Conservation (phyloP, 2,329 filamentous ascomycete species). For the Ophiostoma novo-ulmi region DNA sequence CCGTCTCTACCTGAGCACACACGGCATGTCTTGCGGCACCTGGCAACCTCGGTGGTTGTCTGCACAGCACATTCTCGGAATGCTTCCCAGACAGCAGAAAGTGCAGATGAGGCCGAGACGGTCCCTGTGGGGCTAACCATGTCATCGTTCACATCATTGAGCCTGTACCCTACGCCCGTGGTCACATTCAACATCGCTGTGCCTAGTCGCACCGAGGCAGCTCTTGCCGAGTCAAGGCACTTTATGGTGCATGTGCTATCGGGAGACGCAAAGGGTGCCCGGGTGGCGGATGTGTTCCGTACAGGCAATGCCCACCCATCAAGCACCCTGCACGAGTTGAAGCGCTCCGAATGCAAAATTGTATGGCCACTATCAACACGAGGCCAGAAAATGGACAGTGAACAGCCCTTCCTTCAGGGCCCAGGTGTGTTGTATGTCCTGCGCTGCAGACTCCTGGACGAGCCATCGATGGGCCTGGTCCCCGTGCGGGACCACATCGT, state of each 20-base stretch:
- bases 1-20: constrained; percentile 43
- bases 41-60: constrained; percentile 40
- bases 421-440: constrained; percentile 49
- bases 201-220: constrained; percentile 52
- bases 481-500: constrained; percentile 49
- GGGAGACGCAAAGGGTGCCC: constrained; percentile 44
- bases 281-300: constrained; percentile 49
- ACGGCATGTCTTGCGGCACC: constrained; percentile 49
- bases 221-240: constrained; percentile 40
- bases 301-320: constrained; percentile 40
- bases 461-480: constrained; percentile 40
- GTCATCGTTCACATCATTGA: constrained; percentile 55
- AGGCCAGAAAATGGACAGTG: not conserved
- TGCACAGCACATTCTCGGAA: constrained; percentile 34
- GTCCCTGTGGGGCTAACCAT: constrained; percentile 51
- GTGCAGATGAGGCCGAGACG: not conserved
- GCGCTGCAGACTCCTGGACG: constrained; percentile 36
- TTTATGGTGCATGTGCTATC: constrained; percentile 55
- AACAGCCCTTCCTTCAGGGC: constrained; percentile 39
- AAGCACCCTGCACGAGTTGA: constrained; percentile 30
- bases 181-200: constrained; percentile 54
- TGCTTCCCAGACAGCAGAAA: constrained; percentile 4
- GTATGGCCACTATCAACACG: constrained; percentile 34
- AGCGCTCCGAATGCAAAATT: constrained; percentile 33
- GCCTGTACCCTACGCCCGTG: constrained; percentile 47